Evolutionary conservation across 345 rosid species (phyloP).

Genomic region (Geranium brycei): DNA sequence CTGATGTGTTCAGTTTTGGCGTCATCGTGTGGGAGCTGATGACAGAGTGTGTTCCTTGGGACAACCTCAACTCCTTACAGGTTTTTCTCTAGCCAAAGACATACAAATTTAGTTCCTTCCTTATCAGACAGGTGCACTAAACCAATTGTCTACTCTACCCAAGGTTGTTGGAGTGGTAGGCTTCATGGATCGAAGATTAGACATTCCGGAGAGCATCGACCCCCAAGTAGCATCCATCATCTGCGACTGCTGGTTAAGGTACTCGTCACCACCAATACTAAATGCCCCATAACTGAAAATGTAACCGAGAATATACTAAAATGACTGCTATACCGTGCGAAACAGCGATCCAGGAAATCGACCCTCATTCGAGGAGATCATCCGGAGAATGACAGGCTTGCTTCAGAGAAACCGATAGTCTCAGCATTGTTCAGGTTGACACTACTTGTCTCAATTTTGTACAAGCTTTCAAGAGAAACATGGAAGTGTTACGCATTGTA

Average conservation of each 20-base stretch:
- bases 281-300: not conserved
- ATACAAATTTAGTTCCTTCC: not conserved
- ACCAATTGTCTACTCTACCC: not conserved
- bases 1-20: slow-evolving; percentile 80
- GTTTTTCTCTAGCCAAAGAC: slow-evolving; percentile 13
- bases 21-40: slow-evolving; percentile 77
- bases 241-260: slow-evolving; percentile 73
- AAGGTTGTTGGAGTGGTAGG: slow-evolving; percentile 85
- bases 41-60: slow-evolving; percentile 77
- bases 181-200: slow-evolving; percentile 83
- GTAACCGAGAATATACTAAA: not conserved
- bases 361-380: slow-evolving; percentile 67
- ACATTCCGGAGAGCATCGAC: slow-evolving; percentile 58
- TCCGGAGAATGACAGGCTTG: slow-evolving; percentile 36
- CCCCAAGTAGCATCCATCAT: slow-evolving; percentile 55
- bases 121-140: not conserved
- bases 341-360: slow-evolving; percentile 52
- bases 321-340: not conserved
- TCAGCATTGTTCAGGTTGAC: not conserved
- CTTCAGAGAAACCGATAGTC: slow-evolving; percentile 15
- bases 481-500: no score
- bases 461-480: no score
- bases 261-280: not conserved
- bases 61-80: slow-evolving; percentile 58
- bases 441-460: no score